Evolutionary conservation across 441 rosid species (phyloP), one percentile per base, ranked within the genome.

Genomic region (Gossypium gossypioides): DNA sequence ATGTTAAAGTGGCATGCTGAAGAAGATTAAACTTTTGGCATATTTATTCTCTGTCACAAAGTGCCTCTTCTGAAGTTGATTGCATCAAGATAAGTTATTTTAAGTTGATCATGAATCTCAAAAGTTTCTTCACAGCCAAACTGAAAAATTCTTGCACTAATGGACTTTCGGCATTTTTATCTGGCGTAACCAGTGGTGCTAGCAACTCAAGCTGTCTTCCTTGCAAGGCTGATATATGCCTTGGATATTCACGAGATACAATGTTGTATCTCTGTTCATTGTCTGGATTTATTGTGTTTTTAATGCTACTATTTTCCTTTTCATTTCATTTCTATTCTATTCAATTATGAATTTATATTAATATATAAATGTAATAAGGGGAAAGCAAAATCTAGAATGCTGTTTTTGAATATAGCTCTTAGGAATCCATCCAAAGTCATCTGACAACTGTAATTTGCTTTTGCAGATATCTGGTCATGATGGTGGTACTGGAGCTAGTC

Each of bases 401-500:
- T 65, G 12, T 46, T 65, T 65, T 44, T 65, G 69, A 44, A n/a
- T 15, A 48, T 67, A 15, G 34, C 42, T 10, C 32, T 66, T 66
- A 48, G n/a, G 24, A 48, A 50, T 67, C 42, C 57, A 67, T 48
- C 42, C 7, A 57, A 67, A 25, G 42, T 67, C 3, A 13, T 55
- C 46, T 72, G 51, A 25, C 56, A 16, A 37, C 62, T 79, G 50
- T 68, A 10, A 65, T 79, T 75, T 58, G 69, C 24, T 78, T 51
- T 58, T 65, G 73, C 86, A 95, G 98, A 89, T 95, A 86, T 95
- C 99, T 57, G 97, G 99, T 18, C 99, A 95, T 81, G 98, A 95
- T 83, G 99, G 98, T 78, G 99, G 98, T 80, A 95, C 99, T 3
- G 98, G 99, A 69, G 99, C 99, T 65, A 95, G 98, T 79, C 99